A percentile compares a stretch with the other conserved stretches of the same genome.
phyloP scores from a whole-genome alignment of 2,329 filamentous ascomycete genomes.

The Colletotrichum orchidophilum region DNA sequence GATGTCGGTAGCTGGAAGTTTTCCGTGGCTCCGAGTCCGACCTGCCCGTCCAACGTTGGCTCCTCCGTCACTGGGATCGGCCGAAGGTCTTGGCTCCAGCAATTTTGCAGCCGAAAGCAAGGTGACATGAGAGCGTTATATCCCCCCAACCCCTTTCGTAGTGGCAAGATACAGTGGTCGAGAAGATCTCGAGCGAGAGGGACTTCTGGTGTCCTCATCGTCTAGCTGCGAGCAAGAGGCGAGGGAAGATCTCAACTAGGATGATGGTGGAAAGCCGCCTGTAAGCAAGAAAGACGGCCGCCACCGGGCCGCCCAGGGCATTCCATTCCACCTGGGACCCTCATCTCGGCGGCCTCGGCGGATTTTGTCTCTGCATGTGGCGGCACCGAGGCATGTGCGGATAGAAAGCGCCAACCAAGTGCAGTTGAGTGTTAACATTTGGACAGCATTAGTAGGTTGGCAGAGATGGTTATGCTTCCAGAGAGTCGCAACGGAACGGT shows the following conservation, averaged over 20 bases:
- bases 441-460: neutral
- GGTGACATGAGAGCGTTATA: neutral
- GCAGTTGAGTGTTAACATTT: neutral
- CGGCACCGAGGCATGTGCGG: neutral
- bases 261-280: neutral
- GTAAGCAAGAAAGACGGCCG: neutral
- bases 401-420: neutral
- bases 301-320: no score
- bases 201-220: neutral
- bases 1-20: constrained; percentile 7
- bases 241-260: neutral
- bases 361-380: neutral
- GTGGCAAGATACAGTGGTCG: neutral
- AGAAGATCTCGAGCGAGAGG: neutral
- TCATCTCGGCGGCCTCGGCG: neutral
- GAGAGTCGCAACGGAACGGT: constrained; percentile 24
- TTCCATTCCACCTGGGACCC: neutral
- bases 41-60: neutral
- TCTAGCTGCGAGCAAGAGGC: neutral
- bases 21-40: constrained; percentile 22
- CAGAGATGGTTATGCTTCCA: constrained; percentile 14
- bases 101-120: constrained; percentile 2
- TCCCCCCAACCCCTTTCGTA: neutral
- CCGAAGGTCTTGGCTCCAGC: neutral
- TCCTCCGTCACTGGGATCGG: neutral